Evolutionary conservation across 495 filamentous ascomycete genomes (phyloP), one percentile per base, ranked within the genome.

Genomic region (Penicillium verhagenii): DNA sequence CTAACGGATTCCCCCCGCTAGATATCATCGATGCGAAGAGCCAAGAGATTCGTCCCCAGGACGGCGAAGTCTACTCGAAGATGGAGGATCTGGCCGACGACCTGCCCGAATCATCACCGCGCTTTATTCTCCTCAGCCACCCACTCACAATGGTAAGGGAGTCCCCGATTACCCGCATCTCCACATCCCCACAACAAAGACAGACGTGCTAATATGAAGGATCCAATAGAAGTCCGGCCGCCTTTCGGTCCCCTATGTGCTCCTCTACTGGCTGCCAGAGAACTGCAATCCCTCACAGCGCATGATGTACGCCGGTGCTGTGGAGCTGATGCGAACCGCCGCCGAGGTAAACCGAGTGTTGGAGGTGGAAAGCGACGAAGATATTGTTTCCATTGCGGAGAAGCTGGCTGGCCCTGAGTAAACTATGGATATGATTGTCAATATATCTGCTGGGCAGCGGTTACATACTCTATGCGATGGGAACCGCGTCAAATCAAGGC

Each of bases 241-340:
- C 24, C 71, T 80, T 19, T 75, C 86, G 0, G 85, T 88, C 23
- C 94, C 93, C 21, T 98, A 97, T 69, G 91, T 96, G 38, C 82
- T 98, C 66, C 74, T 98, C 33, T 96, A 92, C 75, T 96, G 92
- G 71, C 81, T 97, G 44, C 94, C 94, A 16, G 86, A 83, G 42
- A 96, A 92, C 42, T 92, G 89, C 74, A 96, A 94, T 69, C 80
- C 76, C 55, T 87, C 87, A 56, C 70, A 86, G 65, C 85, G 89
- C 47, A 97, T 97, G 94, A 80, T 91, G 74, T 98, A 98, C 72
- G 94, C 94, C 16, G 86, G 91, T 18, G 93, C 93, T 21, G 96
- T 95, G 69, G 93, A 98, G 74, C 72, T 96, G 71, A 90, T 98
- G 84, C 85, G 92, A 58, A 95, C 87, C 62, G 91, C 89, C 49